A percentile compares a stretch with the other conserved stretches of the same genome.
phyloP scores from a whole-genome alignment of 352 stramenopile genomes.

The Globisporangium carolinianum region DNA sequence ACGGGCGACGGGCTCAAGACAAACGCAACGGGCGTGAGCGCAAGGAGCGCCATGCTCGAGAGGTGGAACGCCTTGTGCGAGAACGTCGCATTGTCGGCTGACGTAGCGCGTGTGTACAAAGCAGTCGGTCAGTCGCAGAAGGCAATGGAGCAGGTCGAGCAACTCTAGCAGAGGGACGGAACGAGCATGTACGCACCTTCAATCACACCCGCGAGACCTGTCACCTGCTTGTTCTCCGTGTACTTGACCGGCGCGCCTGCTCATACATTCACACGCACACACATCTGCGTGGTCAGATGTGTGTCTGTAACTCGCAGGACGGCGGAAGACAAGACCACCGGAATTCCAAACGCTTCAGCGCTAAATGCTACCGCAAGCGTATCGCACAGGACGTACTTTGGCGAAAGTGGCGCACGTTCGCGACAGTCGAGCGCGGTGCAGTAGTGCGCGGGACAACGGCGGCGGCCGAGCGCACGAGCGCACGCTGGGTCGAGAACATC shows the following conservation, averaged over 20 bases:
- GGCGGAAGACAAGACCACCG: conserved; percentile 12
- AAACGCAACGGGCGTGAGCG: conserved; percentile 57
- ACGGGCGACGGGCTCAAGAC: conserved; percentile 71
- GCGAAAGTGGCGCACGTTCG: conserved; percentile 63
- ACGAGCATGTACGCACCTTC: conserved; percentile 38
- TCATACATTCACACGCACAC: background rate
- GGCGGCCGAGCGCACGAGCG: conserved; percentile 33
- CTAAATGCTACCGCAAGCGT: background rate
- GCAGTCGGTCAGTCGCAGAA: background rate
- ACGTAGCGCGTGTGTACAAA: background rate
- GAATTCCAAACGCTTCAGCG: conserved; percentile 7
- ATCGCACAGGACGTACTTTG: conserved; percentile 36
- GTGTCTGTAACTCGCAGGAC: no score
- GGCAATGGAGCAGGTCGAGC: background rate
- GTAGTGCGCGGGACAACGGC: conserved; percentile 10
- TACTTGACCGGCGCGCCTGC: conserved; percentile 56
- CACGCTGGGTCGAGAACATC: conserved; percentile 42
- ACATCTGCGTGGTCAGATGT: background rate
- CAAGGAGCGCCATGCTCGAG: conserved; percentile 50
- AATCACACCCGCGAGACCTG: conserved; percentile 50
- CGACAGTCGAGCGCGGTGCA: conserved; percentile 18
- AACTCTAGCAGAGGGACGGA: background rate
- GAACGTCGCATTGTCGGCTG: conserved; percentile 71
- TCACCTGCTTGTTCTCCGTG: conserved; percentile 78
- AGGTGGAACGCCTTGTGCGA: conserved; percentile 61